phyloP scores from a whole-genome alignment of 257 asterid genomes.

The Solanum pennellii region DNA sequence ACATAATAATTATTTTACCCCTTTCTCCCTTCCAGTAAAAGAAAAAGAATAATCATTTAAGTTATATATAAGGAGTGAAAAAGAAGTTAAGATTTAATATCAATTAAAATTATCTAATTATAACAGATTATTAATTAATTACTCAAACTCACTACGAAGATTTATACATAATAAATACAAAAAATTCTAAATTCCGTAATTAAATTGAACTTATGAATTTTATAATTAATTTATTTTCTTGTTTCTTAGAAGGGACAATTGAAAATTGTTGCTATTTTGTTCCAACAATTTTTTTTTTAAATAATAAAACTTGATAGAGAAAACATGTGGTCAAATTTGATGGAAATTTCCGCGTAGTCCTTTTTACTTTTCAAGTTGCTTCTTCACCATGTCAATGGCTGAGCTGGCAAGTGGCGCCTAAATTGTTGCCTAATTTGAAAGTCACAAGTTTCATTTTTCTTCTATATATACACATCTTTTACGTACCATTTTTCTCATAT shows the following conservation, averaged over 20 bases:
- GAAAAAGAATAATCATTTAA: not conserved
- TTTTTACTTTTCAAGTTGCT: not conserved
- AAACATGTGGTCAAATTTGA: not conserved
- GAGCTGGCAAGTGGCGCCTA: not conserved
- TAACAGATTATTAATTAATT: not conserved
- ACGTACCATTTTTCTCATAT: not conserved
- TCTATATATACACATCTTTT: not conserved
- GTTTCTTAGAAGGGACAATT: not conserved
- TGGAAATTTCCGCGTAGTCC: not conserved
- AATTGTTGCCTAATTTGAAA: not conserved
- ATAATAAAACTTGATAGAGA: not conserved
- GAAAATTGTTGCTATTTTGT: not conserved
- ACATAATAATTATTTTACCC: not conserved
- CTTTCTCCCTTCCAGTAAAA: not conserved
- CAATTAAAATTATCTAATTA: no score
- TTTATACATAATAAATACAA: not conserved
- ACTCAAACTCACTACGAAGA: not conserved
- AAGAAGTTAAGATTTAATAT: no score
- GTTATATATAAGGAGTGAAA: no score
- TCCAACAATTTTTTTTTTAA: not conserved
- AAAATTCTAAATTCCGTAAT: not conserved
- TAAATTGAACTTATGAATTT: not conserved
- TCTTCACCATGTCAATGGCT: not conserved
- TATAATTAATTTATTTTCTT: not conserved
- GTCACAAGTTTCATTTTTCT: not conserved